These are phyloP conservation scores for Naganishia vaughanmartiniae DNA, from an alignment of 768 basidiomycete species.

Conservation along the genomic window DNA sequence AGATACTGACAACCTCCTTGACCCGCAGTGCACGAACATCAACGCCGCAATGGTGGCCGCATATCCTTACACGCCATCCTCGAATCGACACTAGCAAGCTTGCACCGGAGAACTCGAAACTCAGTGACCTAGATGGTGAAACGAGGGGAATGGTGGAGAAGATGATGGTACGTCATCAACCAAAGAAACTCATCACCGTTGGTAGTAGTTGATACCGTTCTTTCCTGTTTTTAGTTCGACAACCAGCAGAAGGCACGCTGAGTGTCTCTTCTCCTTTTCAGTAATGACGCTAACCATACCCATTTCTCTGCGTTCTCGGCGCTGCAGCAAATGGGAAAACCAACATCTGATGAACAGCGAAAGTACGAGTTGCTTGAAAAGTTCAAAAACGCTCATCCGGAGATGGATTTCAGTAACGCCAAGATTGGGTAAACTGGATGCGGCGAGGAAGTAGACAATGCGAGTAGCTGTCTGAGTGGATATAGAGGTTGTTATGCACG, in stretches of 20 bases:
- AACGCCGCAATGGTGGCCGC: conserved; percentile 94
- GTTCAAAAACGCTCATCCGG: conserved; percentile 22
- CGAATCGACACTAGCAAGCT: conserved; percentile 97
- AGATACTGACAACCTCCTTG: conserved; percentile 69
- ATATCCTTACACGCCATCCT: conserved; percentile 88
- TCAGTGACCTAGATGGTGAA: conserved; percentile 93
- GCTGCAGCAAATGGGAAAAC: conserved; percentile 84
- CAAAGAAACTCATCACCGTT: background rate
- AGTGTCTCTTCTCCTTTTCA: conserved; percentile 15
- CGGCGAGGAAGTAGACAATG: background rate
- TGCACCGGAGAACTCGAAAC: conserved; percentile 87
- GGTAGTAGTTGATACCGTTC: background rate
- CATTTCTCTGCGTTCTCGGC: background rate
- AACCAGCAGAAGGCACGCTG: conserved; percentile 53
- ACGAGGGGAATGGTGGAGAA: conserved; percentile 99
- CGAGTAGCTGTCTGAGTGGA: background rate
- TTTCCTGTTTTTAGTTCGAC: conserved; percentile 49
- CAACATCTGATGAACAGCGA: conserved; percentile 89
- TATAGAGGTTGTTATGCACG: background rate
- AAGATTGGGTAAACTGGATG: conserved; percentile 49
- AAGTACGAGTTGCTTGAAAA: conserved; percentile 70
- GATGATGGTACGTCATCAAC: conserved; percentile 81
- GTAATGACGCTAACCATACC: background rate
- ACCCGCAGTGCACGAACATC: conserved; percentile 53
- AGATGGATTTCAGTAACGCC: conserved; percentile 29